Conservation (phyloP, 805 yeast species). For the Schizosaccharomyces pombe region DNA sequence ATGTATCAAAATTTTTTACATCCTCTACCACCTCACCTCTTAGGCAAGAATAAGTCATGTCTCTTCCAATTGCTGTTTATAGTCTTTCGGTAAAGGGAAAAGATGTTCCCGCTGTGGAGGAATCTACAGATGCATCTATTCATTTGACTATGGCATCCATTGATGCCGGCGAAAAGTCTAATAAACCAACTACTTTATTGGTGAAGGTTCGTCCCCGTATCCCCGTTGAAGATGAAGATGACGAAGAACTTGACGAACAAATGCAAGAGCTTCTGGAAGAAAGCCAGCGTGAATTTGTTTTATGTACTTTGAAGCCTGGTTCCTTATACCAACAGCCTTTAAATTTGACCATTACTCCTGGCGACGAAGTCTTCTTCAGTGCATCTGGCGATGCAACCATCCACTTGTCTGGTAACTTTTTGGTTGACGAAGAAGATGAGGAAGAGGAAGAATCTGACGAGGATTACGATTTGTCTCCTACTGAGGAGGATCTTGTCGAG, state of each 20-base stretch:
- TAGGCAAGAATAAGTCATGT: background rate
- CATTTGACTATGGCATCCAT: conserved; percentile 87
- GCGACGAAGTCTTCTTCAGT: conserved; percentile 80
- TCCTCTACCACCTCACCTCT: background rate
- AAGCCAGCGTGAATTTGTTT: conserved; percentile 31
- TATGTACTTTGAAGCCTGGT: conserved; percentile 79
- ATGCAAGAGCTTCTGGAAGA: conserved; percentile 12
- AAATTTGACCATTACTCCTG: conserved; percentile 75
- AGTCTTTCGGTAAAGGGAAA: background rate
- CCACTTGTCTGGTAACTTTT: conserved; percentile 81
- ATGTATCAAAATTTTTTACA: background rate
- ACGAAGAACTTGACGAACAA: conserved; percentile 8
- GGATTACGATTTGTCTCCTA: conserved; percentile 14
- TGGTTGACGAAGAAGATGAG: conserved; percentile 23
- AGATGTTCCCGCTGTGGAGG: conserved; percentile 1
- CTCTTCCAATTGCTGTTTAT: conserved; percentile 1
- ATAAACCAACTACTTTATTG: conserved; percentile 63
- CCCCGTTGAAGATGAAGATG: conserved; percentile 7
- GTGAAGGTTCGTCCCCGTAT: conserved; percentile 22
- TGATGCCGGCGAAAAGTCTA: conserved; percentile 58
- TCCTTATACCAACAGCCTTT: conserved; percentile 50
- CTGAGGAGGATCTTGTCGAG: conserved; percentile 21
- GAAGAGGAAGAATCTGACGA: conserved; percentile 1
- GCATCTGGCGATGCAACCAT: conserved; percentile 51
- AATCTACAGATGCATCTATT: conserved; percentile 14